Evolutionary conservation across 2,329 filamentous ascomycete species (phyloP), one percentile per base, ranked within the genome.

Genomic region (Ilyonectria sp.): DNA sequence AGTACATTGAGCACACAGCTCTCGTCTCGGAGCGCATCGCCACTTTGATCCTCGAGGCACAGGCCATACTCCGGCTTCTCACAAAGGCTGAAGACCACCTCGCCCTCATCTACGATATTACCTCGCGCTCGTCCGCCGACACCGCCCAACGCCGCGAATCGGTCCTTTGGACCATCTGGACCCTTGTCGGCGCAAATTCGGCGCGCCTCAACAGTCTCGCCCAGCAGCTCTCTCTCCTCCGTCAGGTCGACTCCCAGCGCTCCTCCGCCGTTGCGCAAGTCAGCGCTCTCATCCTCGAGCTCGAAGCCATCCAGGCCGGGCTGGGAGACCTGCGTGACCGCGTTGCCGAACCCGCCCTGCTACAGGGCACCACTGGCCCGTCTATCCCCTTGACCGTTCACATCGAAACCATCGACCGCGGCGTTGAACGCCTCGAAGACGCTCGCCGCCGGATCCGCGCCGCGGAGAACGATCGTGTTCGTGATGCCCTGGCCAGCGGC

Each of bases 1-100:
- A 93, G 76, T 96, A 95, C 78, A 85, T 94, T 23, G 86, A 90
- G 62, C 93, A 95, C 80, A 92, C 92, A 1, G 82, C 85, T 23
- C 85, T 90, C 15, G 89, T 95, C 11, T 91, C 92, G 67, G 90
- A 92, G 49, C 90, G 92, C 75, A 93, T 95, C 69, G 81, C 84
- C 4, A 79, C 80, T 19, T 86, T 97, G 15, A 93, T 96, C 68
- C 77, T 87, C 53, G 91, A 94, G 77, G 93, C 93, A 0, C 88
- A 93, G 70, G 87, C 87, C 1, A 86, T 95, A 9, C 84, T 94
- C 8, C 80, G 84, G 13, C 85, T 92, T 1, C 87, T 97, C 2
- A 84, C 88, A 23, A 88, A 88, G 67, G 88, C 94, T 1, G 93
- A 95, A 77, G 87, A 90, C 68, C 87, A 92, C 49, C 86, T 97